These are phyloP conservation scores for Ophiostoma ips DNA, from an alignment of 2,329 filamentous ascomycete species.

Conservation along the genomic window DNA sequence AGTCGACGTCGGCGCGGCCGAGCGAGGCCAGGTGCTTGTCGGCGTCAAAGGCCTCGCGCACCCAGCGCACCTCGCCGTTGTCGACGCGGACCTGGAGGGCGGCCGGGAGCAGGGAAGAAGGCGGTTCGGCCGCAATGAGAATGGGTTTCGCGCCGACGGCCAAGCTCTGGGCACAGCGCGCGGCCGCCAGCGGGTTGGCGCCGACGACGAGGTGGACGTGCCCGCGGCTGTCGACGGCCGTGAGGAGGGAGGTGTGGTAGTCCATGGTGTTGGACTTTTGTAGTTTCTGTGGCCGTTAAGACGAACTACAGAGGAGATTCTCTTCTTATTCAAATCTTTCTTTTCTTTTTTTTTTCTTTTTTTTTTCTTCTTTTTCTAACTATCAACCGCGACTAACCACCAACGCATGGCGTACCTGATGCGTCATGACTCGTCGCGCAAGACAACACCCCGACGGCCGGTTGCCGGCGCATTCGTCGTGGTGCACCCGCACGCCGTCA, in stretches of 20 bases:
- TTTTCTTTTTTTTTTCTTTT: not conserved
- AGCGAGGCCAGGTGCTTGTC: slow-evolving; percentile 53
- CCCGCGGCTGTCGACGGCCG: slow-evolving; percentile 53
- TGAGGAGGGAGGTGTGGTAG: slow-evolving; percentile 44
- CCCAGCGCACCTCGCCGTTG: slow-evolving; percentile 50
- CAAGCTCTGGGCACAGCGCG: slow-evolving; percentile 66
- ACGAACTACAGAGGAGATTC: no score
- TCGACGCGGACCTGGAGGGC: slow-evolving; percentile 50
- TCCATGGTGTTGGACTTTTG: not conserved
- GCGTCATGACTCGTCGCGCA: not conserved
- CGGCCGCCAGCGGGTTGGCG: slow-evolving; percentile 72
- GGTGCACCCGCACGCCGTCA: not conserved
- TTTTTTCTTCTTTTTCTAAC: not conserved
- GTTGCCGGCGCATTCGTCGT: not conserved
- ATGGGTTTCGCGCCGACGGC: slow-evolving; percentile 70
- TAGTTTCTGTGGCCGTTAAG: no score
- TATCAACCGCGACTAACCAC: not conserved
- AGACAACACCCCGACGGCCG: not conserved
- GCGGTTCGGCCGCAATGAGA: slow-evolving; percentile 52
- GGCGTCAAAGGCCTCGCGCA: slow-evolving; percentile 52
- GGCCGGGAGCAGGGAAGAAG: slow-evolving; percentile 26
- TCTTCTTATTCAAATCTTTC: not conserved
- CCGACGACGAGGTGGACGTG: slow-evolving; percentile 79
- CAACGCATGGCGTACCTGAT: not conserved
- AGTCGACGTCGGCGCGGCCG: slow-evolving; percentile 65